Base-by-base conservation (phyloP, 73 alveolate species). In the Paraurostyla sp. region DNA sequence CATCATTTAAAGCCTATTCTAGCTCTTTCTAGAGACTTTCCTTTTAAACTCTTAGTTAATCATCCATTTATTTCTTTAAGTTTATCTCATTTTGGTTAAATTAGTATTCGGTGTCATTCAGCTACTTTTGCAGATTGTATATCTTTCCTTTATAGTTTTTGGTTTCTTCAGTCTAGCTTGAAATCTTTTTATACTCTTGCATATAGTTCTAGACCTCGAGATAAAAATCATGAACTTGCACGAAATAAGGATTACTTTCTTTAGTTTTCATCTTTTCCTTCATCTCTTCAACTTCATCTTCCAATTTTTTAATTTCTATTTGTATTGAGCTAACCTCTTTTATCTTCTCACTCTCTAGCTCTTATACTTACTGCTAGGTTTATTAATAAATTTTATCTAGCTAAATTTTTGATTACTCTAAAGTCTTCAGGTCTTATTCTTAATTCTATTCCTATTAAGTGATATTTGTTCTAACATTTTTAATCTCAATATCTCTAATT, bases 201-300 rank as follows among this genome's bases (percentile, higher is more conserved):
- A 89, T 50, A 40, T 89, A 63, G 18, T 89, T 75, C 54, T 78
- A 54, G 23, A 80, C 76, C 43, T 89, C 91, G 11, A 36, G 35
- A 50, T 60, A 80, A 50, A 89, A 80, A 15, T 78, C 71, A 11
- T 89, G 69, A 35, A 89, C 80, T 13, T 41, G 52, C 30, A 40
- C 45, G 30, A 49, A 51, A 25, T 56, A 76, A 20, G 94, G 90
- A 65, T 80, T 89, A 57, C 65, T 63, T 36, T 68, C 78, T 50
- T 71, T 71, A 48, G 18, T 49, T 71, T 89, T 35, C 88, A 76
- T 80, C 56, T 89, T 85, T 13, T 48, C 58, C n/a, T 76, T 71
- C 4, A 76, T 54, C 38, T 83, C 88, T 52, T 51, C 87, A n/a
- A 69, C 30, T 43, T 85, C 80, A 43, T 68, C 88, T 52, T 68